Evolutionary conservation across 2,329 filamentous ascomycete genomes (phyloP), one percentile per base, ranked within the genome.

Genomic region (Daldinia sp.): DNA sequence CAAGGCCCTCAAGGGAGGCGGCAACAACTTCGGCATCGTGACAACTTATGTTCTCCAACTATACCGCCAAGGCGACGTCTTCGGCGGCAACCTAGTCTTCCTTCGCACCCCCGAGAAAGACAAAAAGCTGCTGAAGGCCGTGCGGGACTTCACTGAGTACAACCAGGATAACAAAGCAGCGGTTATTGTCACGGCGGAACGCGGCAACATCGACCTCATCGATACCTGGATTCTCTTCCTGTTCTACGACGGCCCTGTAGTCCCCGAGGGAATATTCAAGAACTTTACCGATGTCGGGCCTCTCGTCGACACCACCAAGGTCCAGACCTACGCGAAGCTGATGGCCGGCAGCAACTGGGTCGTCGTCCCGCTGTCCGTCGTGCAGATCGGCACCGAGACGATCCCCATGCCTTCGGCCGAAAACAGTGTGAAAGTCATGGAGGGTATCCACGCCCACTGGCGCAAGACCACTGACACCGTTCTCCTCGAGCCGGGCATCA

Each of bases 191-290:
- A 90, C 87, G 0, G 82, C 83, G 3, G 82, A 87, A 69, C 80
- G 84, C 18, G 81, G 81, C 1, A 75, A 78, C 2, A 74, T 83
- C 6, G 79, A 81, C 30, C 70, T 83, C 1, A 72, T 88, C 59
- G 82, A 89, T 69, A 81, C 84, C 5, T 89, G 87, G 86, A 83
- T 88, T 65, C 79, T 90, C 65, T 90, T 90, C 78, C 76, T 88
- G 42, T 90, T 89, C 79, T 90, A 90, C 75, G 86, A 90, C 75
- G 89, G 86, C 2, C 80, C 82, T 0, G 75, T 77, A 23, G 83
- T 84, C 0, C 87, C 88, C 0, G 74, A 80, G 0, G 84, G 80
- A 4, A 82, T 85, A 2, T 90, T 91, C 68, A 80, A 83, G 63
- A 85, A 86, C 68, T 91, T 91, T 75, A 84, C 84, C 1, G 80